These are phyloP conservation scores for Orychophragmus violaceus DNA, from an alignment of 345 rosid species.

Conservation along the genomic window DNA sequence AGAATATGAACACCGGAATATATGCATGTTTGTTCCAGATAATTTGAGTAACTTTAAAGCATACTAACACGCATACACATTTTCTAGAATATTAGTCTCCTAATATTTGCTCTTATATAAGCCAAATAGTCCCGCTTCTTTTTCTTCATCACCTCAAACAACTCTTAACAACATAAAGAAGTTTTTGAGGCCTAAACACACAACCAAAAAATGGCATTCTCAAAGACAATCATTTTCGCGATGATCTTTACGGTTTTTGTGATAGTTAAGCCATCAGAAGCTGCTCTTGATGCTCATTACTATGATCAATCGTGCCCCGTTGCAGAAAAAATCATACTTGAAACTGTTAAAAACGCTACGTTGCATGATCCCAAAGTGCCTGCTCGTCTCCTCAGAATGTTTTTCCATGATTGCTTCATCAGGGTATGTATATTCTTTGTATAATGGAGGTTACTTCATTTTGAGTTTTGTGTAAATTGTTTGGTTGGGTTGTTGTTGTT, in stretches of 20 bases:
- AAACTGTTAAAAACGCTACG: conserved; percentile 56
- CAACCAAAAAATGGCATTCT: conserved; percentile 14
- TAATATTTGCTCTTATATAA: conserved; percentile 26
- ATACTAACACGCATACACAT: conserved; percentile 23
- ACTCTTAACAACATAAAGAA: background rate
- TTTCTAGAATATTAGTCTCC: conserved; percentile 8
- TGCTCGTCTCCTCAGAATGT: conserved; percentile 79
- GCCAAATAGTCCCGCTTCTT: background rate
- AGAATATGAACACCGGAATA: conserved; percentile 24
- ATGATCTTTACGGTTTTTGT: conserved; percentile 18
- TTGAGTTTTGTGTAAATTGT: no score
- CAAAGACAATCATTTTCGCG: conserved; percentile 1
- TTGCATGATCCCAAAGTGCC: conserved; percentile 67
- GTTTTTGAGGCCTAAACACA: conserved; percentile 26
- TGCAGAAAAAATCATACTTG: conserved; percentile 56
- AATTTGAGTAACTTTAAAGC: conserved; percentile 71
- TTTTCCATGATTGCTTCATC: conserved; percentile 88
- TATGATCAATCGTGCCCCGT: conserved; percentile 67
- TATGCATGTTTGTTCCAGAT: conserved; percentile 41
- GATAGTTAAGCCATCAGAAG: conserved; percentile 29
- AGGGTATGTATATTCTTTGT: conserved; percentile 43
- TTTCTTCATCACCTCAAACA: conserved; percentile 20
- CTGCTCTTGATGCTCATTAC: conserved; percentile 42
- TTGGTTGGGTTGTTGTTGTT: conserved; percentile 1
- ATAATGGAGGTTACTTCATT: no score